Base-by-base conservation (phyloP, 495 filamentous ascomycete genomes). In the Penicillium cosmopolitanum region DNA sequence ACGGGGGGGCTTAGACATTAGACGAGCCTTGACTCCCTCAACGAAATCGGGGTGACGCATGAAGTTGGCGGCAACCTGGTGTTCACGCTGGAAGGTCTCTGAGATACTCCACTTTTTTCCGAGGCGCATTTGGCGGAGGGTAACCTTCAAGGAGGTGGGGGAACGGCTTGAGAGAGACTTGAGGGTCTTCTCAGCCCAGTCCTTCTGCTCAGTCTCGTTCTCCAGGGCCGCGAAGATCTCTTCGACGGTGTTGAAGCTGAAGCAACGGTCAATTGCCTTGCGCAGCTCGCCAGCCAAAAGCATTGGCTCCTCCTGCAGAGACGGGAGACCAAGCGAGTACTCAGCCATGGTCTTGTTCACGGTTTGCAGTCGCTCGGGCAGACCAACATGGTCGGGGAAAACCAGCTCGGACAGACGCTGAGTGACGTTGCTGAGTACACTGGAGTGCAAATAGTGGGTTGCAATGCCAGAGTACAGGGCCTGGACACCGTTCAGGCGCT, bases 401-500 rank as follows among this genome's bases (percentile, higher is more conserved):
- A 85, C 84, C 63, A 98, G 81, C 71, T 98, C 95, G 0, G 91
- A 88, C 18, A 98, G 85, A 57, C 95, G 91, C 15, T 85, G 80
- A 66, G 96, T 93, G 42, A 98, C 83, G 63, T 81, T 86, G 36
- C 87, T 84, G 23, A 98, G 80, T 61, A 85, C 86, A 38, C 90
- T 90, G 15, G 93, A 97, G 82, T 98, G 89, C 53, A 98, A 77
- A 74, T 94, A 98, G 78, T 98, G 94, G 12, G 94, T 97, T 54
- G 94, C 94, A 61, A 97, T 80, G 43, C 93, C 93, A 40, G 90
- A 77, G 64, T 84, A 89, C 73, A 94, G 89, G 43, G 87, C 85
- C 73, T 98, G 89, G 12, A 87, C 88, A 53, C 95, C 95, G 55
- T 79, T 87, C 51, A 98, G 74, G 56, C 83, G 83, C 67, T 89